A percentile compares a stretch with the other conserved stretches of the same genome.
phyloP scores from a whole-genome alignment of 208 protist genomes.

The Herpetomonas samuelpessoai region DNA sequence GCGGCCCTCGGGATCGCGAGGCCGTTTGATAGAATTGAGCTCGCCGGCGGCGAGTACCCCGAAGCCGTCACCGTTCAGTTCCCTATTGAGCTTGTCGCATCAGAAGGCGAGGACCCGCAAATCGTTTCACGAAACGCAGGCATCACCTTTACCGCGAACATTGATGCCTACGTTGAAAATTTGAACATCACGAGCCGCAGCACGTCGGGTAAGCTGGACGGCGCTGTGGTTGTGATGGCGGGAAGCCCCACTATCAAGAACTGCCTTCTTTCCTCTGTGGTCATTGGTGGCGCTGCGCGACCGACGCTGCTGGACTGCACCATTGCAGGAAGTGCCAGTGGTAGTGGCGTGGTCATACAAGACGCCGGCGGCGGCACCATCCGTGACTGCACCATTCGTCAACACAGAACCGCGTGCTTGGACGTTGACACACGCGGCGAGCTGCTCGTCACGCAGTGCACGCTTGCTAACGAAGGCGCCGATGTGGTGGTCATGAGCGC shows the following conservation, averaged over 20 bases:
- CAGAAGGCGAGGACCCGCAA: constrained; percentile 78
- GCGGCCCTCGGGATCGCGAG: constrained; percentile 67
- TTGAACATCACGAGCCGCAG: constrained; percentile 60
- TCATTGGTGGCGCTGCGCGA: constrained; percentile 52
- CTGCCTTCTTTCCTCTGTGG: constrained; percentile 62
- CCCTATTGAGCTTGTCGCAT: constrained; percentile 79
- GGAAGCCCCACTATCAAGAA: constrained; percentile 55
- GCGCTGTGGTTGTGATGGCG: constrained; percentile 46
- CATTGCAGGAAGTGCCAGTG: constrained; percentile 67
- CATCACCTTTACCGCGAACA: constrained; percentile 62
- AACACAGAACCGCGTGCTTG: constrained; percentile 49
- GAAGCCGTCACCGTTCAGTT: constrained; percentile 65
- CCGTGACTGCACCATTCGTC: constrained; percentile 47
- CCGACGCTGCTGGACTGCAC: constrained; percentile 55
- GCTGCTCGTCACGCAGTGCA: constrained; percentile 52
- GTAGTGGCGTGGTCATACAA: constrained; percentile 61
- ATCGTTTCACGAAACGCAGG: constrained; percentile 61
- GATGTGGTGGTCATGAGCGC: constrained; percentile 54
- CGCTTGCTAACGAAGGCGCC: constrained; percentile 51
- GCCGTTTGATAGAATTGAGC: constrained; percentile 84
- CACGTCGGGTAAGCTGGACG: constrained; percentile 48
- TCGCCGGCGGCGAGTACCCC: constrained; percentile 78
- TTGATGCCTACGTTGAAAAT: constrained; percentile 69
- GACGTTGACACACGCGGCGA: constrained; percentile 78
- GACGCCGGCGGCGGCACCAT: constrained; percentile 57